These are phyloP conservation scores for Zygosaccharomyces sapae DNA, from an alignment of 1,139 yeast species.

Conservation along the genomic window DNA sequence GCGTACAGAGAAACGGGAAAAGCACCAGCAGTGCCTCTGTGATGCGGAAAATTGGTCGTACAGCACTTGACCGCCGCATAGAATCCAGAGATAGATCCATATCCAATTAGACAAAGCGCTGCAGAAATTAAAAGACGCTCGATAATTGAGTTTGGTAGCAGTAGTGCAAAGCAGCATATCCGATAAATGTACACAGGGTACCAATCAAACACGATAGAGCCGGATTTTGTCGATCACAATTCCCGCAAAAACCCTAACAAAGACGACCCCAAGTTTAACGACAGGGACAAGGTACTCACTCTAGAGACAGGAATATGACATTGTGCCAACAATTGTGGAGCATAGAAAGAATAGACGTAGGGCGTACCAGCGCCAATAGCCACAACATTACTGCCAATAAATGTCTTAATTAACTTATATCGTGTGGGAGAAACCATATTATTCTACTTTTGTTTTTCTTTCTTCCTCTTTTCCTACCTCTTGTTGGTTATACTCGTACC, in stretches of 20 bases:
- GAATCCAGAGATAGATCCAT: slow-evolving; percentile 61
- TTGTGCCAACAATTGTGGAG: slow-evolving; percentile 60
- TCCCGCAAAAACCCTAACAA: slow-evolving; percentile 69
- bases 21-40: slow-evolving; percentile 67
- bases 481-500: neutral
- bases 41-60: slow-evolving; percentile 64
- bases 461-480: neutral
- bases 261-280: slow-evolving; percentile 60
- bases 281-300: slow-evolving; percentile 60
- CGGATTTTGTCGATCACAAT: slow-evolving; percentile 57
- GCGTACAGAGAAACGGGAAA: slow-evolving; percentile 59
- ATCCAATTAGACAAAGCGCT: slow-evolving; percentile 54
- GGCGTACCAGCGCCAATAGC: slow-evolving; percentile 65
- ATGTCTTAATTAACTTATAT: slow-evolving; percentile 12
- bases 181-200: slow-evolving; percentile 43
- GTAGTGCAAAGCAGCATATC: slow-evolving; percentile 40
- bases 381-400: slow-evolving; percentile 37
- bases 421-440: slow-evolving; percentile 11
- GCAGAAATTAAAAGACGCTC: slow-evolving; percentile 40
- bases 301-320: slow-evolving; percentile 56
- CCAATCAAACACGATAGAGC: slow-evolving; percentile 51
- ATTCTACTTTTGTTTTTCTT: neutral
- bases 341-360: slow-evolving; percentile 64
- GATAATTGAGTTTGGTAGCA: slow-evolving; percentile 37
- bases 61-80: slow-evolving; percentile 66